Evolutionary conservation across 805 yeast genomes (phyloP).

Genomic region (Sugiyamaella valdiviana): DNA sequence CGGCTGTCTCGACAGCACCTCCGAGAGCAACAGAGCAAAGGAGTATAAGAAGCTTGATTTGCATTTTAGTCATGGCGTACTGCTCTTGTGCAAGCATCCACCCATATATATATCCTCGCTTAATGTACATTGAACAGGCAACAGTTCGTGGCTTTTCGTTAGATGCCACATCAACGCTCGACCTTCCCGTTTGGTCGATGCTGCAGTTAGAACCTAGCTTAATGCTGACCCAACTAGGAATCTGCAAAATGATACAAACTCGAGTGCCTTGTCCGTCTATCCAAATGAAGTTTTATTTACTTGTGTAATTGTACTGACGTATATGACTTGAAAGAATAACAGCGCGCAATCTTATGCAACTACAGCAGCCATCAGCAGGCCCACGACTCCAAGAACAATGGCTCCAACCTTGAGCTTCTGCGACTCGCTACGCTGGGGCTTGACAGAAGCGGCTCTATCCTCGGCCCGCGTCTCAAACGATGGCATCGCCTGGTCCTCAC

Average conservation of each 20-base stretch:
- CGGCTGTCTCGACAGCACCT: not conserved
- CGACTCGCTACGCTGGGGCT: not conserved
- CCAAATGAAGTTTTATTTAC: not conserved
- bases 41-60: not conserved
- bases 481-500: not conserved
- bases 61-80: not conserved
- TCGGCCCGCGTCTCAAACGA: not conserved
- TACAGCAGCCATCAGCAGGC: not conserved
- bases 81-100: not conserved
- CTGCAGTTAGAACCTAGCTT: too few species aligned
- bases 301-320: not conserved
- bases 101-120: not conserved
- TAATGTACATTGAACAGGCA: not conserved
- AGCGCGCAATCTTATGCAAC: not conserved
- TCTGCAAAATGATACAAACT: not conserved
- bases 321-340: not conserved
- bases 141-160: not conserved
- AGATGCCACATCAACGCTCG: not conserved
- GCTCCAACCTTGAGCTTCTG: not conserved
- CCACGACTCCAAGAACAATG: not conserved
- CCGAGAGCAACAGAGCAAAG: not conserved
- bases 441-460: not conserved
- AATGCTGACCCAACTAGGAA: not conserved
- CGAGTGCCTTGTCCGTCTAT: not conserved
- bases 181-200: too few species aligned